Percentiles rank a stretch among this genome's conserved stretches.
Conservation (phyloP, 129 eudicot species). For the Glebionis coronaria region DNA sequence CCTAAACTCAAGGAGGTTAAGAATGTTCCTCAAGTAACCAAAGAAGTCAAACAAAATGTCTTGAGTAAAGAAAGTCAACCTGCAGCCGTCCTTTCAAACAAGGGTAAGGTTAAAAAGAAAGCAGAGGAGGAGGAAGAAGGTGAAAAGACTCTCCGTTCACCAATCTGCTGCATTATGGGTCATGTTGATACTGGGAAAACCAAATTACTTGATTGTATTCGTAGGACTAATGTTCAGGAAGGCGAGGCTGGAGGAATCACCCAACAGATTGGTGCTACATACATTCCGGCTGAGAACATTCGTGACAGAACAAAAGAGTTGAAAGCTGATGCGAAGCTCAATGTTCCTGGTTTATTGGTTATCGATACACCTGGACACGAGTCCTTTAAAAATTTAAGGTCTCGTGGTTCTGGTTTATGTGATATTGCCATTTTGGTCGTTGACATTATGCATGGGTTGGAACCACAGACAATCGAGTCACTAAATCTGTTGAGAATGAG, state of each 20-base stretch:
- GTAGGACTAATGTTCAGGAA: constrained; percentile 97
- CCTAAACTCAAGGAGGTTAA: constrained; percentile 46
- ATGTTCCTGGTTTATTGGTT: constrained; percentile 90
- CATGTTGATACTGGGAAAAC: constrained; percentile 99
- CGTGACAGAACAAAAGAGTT: constrained; percentile 92
- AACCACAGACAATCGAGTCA: constrained; percentile 93
- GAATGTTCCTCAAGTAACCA: constrained; percentile 14
- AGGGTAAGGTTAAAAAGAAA: constrained; percentile 36
- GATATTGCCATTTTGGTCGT: constrained; percentile 95
- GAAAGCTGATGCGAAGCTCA: constrained; percentile 90
- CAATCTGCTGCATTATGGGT: constrained; percentile 98
- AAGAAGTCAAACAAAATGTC: constrained; percentile 27
- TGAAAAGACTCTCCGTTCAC: constrained; percentile 71
- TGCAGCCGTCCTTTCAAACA: constrained; percentile 34
- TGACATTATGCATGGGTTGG: constrained; percentile 97
- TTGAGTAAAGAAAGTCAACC: constrained; percentile 31
- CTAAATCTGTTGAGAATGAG: constrained; percentile 83
- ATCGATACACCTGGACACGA: constrained; percentile 98
- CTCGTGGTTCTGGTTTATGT: constrained; percentile 95
- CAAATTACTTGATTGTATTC: constrained; percentile 86
- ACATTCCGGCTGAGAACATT: constrained; percentile 88
- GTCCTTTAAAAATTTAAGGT: constrained; percentile 82
- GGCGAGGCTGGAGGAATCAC: constrained; percentile 99
- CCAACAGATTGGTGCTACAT: constrained; percentile 97
- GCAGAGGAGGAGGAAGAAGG: constrained; percentile 37